These are phyloP conservation scores for Nepenthes alata DNA, from an alignment of 179 eudicot species.

Conservation along the genomic window DNA sequence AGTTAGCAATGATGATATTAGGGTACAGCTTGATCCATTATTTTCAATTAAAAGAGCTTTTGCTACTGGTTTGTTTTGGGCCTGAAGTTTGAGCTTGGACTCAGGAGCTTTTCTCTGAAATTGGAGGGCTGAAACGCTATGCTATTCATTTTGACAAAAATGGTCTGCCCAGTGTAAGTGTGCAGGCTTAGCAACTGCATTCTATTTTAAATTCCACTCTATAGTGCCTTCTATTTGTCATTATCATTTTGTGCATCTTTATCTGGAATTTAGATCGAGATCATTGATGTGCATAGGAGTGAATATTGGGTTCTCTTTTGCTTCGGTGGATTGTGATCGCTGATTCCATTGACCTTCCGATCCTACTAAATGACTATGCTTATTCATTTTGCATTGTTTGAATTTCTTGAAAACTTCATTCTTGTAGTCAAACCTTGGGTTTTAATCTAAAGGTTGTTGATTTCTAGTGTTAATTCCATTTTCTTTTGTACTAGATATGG, in stretches of 20 bases:
- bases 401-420: no score
- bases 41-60: slow-evolving; percentile 21
- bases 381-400: no score
- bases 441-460: no score
- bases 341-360: no score
- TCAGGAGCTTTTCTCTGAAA: slow-evolving; percentile 88
- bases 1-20: slow-evolving; percentile 84
- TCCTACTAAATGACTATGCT: no score
- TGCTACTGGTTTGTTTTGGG: slow-evolving; percentile 26
- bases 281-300: no score
- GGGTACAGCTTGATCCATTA: slow-evolving; percentile 52
- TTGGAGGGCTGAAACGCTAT: slow-evolving; percentile 86
- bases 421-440: no score
- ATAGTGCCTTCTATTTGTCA: neutral
- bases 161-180: slow-evolving; percentile 82
- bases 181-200: neutral
- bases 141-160: slow-evolving; percentile 71
- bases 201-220: neutral
- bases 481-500: no score
- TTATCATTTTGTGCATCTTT: neutral
- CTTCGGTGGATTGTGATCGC: no score
- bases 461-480: no score
- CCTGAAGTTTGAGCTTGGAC: slow-evolving; percentile 35
- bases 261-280: neutral
- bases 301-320: no score